These are phyloP conservation scores for Cardiospermum halicacabum DNA, from an alignment of 345 rosid genomes.

Conservation along the genomic window DNA sequence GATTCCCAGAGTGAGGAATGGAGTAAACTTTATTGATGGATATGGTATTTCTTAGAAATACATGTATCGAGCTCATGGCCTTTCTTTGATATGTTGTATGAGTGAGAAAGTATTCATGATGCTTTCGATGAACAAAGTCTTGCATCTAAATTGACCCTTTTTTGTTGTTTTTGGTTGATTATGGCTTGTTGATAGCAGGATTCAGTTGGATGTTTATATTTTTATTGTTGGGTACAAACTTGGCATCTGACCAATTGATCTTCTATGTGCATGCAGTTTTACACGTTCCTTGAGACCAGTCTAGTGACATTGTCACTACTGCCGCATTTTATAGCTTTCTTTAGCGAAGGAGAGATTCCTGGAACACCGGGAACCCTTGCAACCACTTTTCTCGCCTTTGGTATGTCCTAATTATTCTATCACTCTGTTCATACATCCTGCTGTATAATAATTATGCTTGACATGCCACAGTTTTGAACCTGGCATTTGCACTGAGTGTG, in stretches of 20 bases:
- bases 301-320: constrained; percentile 75
- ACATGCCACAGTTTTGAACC: constrained; percentile 63
- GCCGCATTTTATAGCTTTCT: constrained; percentile 88
- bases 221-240: not conserved
- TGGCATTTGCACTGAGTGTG: constrained; percentile 93
- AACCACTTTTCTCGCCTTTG: constrained; percentile 92
- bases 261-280: constrained; percentile 61
- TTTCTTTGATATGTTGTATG: not conserved
- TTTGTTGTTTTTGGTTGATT: constrained; percentile 2
- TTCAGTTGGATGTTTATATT: not conserved
- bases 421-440: not conserved
- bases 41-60: not conserved
- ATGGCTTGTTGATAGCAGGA: not conserved
- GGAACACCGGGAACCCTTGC: constrained; percentile 94
- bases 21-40: not conserved
- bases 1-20: not conserved
- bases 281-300: constrained; percentile 91
- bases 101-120: not conserved
- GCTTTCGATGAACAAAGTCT: not conserved
- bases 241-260: constrained; percentile 4
- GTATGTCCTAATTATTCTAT: constrained; percentile 31
- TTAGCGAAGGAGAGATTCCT: constrained; percentile 90
- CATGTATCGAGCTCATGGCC: not conserved
- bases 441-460: constrained; percentile 13
- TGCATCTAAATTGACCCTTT: not conserved